Evolutionary conservation across 2,329 filamentous ascomycete genomes (phyloP).

Genomic region (Fusarium haematococcum): DNA sequence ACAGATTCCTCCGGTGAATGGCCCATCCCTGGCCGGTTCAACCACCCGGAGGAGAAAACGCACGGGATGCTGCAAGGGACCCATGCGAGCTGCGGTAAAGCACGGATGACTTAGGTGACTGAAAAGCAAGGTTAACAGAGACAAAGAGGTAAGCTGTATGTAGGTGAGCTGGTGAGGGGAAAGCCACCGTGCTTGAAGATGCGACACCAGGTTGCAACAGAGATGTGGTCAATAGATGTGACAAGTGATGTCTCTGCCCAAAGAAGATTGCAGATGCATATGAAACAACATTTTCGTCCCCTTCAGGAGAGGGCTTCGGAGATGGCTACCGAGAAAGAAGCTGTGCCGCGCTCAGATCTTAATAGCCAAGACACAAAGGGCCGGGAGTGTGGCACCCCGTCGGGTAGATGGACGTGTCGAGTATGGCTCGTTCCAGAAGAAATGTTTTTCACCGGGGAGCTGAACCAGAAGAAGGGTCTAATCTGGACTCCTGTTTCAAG

Average conservation of each 20-base stretch:
- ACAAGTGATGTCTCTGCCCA: neutral
- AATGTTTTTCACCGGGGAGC: conserved; percentile 2
- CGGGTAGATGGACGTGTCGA: conserved; percentile 2
- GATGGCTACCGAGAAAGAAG: conserved; percentile 5
- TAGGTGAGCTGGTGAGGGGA: conserved; percentile 18
- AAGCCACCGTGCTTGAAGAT: conserved; percentile 14
- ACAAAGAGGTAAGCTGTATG: conserved; percentile 1
- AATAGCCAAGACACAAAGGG: conserved; percentile 18
- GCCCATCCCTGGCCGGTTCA: conserved; percentile 35
- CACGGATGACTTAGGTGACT: conserved; percentile 32
- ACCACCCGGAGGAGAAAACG: conserved; percentile 34
- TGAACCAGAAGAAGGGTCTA: conserved; percentile 8
- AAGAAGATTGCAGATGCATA: conserved; percentile 11
- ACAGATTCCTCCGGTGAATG: conserved; percentile 17
- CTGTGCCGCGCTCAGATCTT: conserved; percentile 4
- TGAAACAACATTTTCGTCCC: neutral
- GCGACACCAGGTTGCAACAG: conserved; percentile 24
- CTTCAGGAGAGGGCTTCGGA: conserved; percentile 8
- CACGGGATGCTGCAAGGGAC: conserved; percentile 28
- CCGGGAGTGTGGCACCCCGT: neutral
- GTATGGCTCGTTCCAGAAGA: conserved; percentile 11
- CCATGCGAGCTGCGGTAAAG: conserved; percentile 17
- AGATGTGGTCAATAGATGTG: conserved; percentile 2
- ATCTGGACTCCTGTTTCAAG: conserved; percentile 28
- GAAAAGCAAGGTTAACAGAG: conserved; percentile 25